Base-by-base conservation (phyloP, 306 rosid genomes). In the Glycyrrhiza uralensis region DNA sequence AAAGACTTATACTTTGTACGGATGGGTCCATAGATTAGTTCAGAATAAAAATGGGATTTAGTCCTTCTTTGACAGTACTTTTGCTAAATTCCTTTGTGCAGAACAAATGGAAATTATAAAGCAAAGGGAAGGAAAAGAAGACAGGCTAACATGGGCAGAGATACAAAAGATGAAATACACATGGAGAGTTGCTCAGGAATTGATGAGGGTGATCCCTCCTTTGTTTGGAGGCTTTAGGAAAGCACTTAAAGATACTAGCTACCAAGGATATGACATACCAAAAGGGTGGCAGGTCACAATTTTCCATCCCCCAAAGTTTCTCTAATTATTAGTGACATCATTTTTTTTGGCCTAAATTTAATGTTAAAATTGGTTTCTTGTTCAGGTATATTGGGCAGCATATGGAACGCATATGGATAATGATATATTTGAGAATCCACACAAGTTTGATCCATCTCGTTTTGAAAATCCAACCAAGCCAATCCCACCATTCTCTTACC, bases 101-200 rank as follows among this genome's bases (percentile, higher is more conserved):
- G 81, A 83, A 65, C 84, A 86, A 81, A 69, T 72, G 81, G 83
- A 84, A 29, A 81, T 81, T 24, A 13, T 81, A 69, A 79, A 80
- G 47, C 74, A 73, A 58, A 84, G 79, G 47, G 77, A 73, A 72
- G 76, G 77, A 79, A 41, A 13, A 9, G 82, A 72, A 62, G 55
- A 79, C 5, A 69, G 72, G 18, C 52, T 81, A 68, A 86, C 84
- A 68, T 86, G 90, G 87, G 77, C 4, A 9, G 87, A 86, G 24
- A 63, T 80, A 68, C 83, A 80, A 75, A 71, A 80, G 76, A 86
- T 86, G 90, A 80, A 86, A 63, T 86, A 83, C 69, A 83, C 90
- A 29, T 83, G 87, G 87, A 73, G 82, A 72, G 86, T 86, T 72
- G 86, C 90, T 28, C 79, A 78, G n/a, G 90, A 83, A 65, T 11